Evolutionary conservation across 768 basidiomycete genomes (phyloP).

Genomic region (Dentipellis fragilis): DNA sequence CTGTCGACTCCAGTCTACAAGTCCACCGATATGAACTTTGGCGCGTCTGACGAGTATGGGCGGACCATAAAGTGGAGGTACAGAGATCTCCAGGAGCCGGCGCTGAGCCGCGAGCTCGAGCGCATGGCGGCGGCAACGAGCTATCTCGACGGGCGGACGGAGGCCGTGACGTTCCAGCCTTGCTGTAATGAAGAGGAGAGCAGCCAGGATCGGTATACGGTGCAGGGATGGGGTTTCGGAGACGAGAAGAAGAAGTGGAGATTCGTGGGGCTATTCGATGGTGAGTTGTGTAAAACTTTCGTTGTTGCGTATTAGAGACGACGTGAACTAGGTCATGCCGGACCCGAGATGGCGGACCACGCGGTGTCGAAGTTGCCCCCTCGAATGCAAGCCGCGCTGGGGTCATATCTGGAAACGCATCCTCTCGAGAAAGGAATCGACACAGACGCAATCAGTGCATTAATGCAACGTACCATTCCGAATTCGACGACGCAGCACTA

Average conservation of each 20-base stretch:
- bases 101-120: not conserved
- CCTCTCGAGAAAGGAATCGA: constrained; percentile 3
- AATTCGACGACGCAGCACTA: constrained; percentile 32
- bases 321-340: constrained; percentile 30
- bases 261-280: constrained; percentile 35
- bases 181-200: not conserved
- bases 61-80: not conserved
- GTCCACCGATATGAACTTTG: no score
- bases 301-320: not conserved
- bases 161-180: not conserved
- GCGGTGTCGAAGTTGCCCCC: constrained; percentile 28
- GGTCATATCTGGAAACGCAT: constrained; percentile 17
- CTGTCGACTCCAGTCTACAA: no score
- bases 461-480: constrained; percentile 26
- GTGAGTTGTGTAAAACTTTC: constrained; percentile 14
- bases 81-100: not conserved
- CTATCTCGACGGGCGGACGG: not conserved
- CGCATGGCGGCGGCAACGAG: not conserved
- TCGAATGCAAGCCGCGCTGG: constrained; percentile 25
- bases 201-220: constrained; percentile 1
- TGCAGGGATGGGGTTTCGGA: not conserved
- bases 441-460: constrained; percentile 26
- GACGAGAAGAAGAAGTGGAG: constrained; percentile 18
- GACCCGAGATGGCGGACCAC: constrained; percentile 34
- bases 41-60: not conserved